These are phyloP conservation scores for Sordaria brevicollis DNA, from an alignment of 495 filamentous ascomycete genomes.

Conservation along the genomic window DNA sequence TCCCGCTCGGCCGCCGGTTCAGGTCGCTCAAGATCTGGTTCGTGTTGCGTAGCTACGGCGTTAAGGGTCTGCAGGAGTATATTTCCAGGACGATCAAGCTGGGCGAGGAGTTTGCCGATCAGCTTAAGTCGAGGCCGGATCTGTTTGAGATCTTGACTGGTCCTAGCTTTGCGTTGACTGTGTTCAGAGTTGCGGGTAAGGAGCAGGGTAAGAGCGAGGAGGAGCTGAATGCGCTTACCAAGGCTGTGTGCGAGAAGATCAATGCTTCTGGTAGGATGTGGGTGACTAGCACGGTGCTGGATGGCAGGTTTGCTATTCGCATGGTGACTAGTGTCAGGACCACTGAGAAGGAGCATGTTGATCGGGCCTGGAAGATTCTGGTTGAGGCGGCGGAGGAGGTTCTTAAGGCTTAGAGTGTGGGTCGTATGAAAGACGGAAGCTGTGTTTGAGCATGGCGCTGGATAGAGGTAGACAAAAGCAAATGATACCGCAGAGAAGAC, in stretches of 20 bases:
- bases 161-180: constrained; percentile 72
- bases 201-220: constrained; percentile 30
- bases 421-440: background rate
- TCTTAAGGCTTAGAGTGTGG: constrained; percentile 10
- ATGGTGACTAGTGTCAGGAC: constrained; percentile 62
- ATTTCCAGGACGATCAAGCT: constrained; percentile 55
- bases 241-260: constrained; percentile 65
- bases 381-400: constrained; percentile 55
- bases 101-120: constrained; percentile 57
- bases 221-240: constrained; percentile 57
- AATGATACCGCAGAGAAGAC: background rate
- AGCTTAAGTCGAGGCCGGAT: constrained; percentile 49
- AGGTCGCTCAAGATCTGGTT: constrained; percentile 94
- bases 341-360: constrained; percentile 59
- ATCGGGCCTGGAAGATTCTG: constrained; percentile 68
- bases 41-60: constrained; percentile 78
- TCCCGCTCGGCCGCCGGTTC: constrained; percentile 88
- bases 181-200: constrained; percentile 47
- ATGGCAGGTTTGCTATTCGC: constrained; percentile 70
- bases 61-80: constrained; percentile 65
- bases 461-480: background rate
- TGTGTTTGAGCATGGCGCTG: background rate
- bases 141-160: constrained; percentile 68
- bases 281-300: constrained; percentile 67
- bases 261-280: constrained; percentile 73